Base-by-base conservation (phyloP, 345 rosid species). In the Eucalyptus grandis region DNA sequence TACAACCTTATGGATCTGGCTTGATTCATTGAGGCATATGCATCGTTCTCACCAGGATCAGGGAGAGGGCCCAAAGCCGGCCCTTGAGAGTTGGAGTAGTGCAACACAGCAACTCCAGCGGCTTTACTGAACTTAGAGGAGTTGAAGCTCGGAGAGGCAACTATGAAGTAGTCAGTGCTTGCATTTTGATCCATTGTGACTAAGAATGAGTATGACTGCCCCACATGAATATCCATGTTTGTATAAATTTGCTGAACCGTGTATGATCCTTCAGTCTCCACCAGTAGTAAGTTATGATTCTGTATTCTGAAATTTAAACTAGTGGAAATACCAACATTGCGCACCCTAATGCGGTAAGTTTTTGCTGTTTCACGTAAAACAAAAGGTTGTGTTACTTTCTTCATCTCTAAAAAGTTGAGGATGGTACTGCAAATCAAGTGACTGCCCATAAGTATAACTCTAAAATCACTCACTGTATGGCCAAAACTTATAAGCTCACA, bases 1-100 rank as follows among this genome's bases (percentile, higher is more conserved):
- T 90, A 91, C 94, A 94, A 97, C 99, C 99, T 96, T 97, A 96
- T 96, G 89, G 99, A 97, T 91, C 99, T 93, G 89, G 99, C 99
- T 95, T 96, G 99, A 94, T 93, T 97, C 97, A 97, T 97, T 90
- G 99, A 97, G 96, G 96, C 95, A 94, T 49, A 95, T 30, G 94
- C 87, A 92, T 95, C 98, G 37, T 87, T 88, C 92, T 92, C 97
- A 93, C 91, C 93, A 92, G 98, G 96, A 93, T 93, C 96, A 89
- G 99, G 98, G 92, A 96, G 97, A 92, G 96, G 96, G 91, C 99
- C 98, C 88, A 95, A 93, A 89, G 97, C 96, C 3, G 97, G 98
- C 87, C 99, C 97, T 89, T 93, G 94, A 60, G 98, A 96, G 90
- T 93, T 97, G 88, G 97, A 93, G 90, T 97, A 97, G 93, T 92